Evolutionary conservation across 2,329 filamentous ascomycete genomes (phyloP), one percentile per base, ranked within the genome.

Genomic region (Dichotomopilus funicola): DNA sequence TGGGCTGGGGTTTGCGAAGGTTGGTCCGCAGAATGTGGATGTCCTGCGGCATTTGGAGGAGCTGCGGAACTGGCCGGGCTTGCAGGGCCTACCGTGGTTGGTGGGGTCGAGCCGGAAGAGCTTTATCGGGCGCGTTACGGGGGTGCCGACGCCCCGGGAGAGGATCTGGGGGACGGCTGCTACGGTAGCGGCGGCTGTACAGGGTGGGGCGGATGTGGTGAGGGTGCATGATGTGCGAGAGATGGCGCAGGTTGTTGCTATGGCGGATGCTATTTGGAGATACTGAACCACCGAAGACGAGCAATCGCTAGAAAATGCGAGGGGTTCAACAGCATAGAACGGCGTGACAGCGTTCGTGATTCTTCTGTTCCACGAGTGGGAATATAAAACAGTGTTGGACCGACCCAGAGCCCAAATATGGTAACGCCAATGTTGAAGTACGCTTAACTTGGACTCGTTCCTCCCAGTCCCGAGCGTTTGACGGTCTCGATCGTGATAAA

Each of bases 181-280:
- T 9, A 89, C 91, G 0, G 88, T 97, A 7, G 86, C 88, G 3
- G 90, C 91, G 6, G 89, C 91, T 46, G 80, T 99, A 35, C 83
- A 87, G 59, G 89, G 89, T 6, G 94, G 94, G 2, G 91, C 91
- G 31, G 91, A 97, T 74, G 84, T 99, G 56, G 86, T 97, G 46
- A 79, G 94, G 51, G 91, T 99, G 43, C 94, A 99, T 72, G 92
- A 97, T 74, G 88, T 91, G 11, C 72, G 76, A 54, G 88, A 94
- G 75, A 97, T 97, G 92, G 77, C 73, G 42, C 80, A 90, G 71
- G 91, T 96, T 36, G 84, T 83, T 1, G 87, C 81, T 68, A 92
- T 97, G 85, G 83, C 89, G 7, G 92, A 97, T 78, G 91, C 91
- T n/a, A 91, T 96, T 53, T 95, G 89, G 82, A 78, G 89, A 63